phyloP scores from a whole-genome alignment of 441 rosid genomes.

The Erodium texanum region DNA sequence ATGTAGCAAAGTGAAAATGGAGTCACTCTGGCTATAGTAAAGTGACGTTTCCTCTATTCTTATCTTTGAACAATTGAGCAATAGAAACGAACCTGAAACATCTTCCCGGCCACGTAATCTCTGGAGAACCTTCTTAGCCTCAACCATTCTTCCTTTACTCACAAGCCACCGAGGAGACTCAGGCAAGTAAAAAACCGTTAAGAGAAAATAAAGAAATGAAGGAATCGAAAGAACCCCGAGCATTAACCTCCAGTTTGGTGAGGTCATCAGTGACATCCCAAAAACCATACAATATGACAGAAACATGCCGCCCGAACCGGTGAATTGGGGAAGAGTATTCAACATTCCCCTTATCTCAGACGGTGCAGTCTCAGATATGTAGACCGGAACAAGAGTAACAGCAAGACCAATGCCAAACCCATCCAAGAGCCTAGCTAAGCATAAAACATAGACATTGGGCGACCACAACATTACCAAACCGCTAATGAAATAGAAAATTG shows the following conservation, averaged over 20 bases:
- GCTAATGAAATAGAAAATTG: constrained; percentile 50
- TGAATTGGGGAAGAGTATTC: constrained; percentile 66
- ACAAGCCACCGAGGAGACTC: constrained; percentile 83
- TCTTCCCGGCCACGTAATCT: constrained; percentile 64
- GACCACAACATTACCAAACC: constrained; percentile 70
- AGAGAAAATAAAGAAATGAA: constrained; percentile 39
- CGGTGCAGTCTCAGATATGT: constrained; percentile 70
- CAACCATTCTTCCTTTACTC: constrained; percentile 65
- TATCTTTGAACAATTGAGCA: not conserved
- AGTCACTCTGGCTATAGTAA: too few species aligned
- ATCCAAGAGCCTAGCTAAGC: constrained; percentile 55
- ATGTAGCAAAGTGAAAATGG: too few species aligned
- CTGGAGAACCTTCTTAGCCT: constrained; percentile 60
- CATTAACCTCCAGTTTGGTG: constrained; percentile 66
- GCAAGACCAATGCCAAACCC: constrained; percentile 71
- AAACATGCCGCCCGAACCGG: constrained; percentile 67
- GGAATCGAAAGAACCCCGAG: constrained; percentile 68
- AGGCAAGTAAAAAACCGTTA: constrained; percentile 54
- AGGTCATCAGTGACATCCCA: constrained; percentile 41
- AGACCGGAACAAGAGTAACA: constrained; percentile 63
- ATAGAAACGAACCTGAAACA: constrained; percentile 40
- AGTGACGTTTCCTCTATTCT: too few species aligned
- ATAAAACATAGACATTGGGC: constrained; percentile 56
- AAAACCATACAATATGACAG: constrained; percentile 69
- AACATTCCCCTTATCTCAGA: constrained; percentile 60